Conservation (phyloP, 1,284 basidiomycete genomes). For the Athelia sp. region DNA sequence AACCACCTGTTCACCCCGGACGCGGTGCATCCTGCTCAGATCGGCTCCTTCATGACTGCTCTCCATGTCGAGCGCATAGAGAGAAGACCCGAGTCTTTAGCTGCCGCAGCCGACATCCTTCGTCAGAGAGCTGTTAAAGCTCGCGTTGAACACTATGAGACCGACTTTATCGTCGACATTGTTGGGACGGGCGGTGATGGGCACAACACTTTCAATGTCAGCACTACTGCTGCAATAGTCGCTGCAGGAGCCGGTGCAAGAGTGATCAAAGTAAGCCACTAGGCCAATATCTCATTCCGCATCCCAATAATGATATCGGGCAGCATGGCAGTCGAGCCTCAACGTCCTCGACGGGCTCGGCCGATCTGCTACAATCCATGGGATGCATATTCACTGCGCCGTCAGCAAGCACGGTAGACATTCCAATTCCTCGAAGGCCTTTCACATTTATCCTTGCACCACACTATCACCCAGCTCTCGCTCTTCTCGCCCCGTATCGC, state of each 20-base stretch:
- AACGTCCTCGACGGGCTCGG: conserved; percentile 92
- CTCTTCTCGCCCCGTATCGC: conserved; percentile 81
- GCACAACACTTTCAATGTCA: conserved; percentile 96
- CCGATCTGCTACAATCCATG: conserved; percentile 86
- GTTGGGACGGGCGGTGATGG: conserved; percentile 90
- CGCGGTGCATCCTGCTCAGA: conserved; percentile 60
- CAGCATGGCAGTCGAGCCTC: conserved; percentile 93
- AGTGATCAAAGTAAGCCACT: conserved; percentile 77
- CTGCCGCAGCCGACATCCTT: conserved; percentile 73
- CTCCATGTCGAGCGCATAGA: conserved; percentile 76
- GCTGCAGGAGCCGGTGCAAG: conserved; percentile 92
- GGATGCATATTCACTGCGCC: conserved; percentile 78
- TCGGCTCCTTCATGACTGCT: conserved; percentile 82
- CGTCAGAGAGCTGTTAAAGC: conserved; percentile 62
- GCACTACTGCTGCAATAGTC: conserved; percentile 91
- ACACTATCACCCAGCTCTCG: conserved; percentile 89
- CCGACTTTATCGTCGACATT: conserved; percentile 71
- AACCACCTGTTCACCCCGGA: conserved; percentile 71
- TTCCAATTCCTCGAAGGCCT: conserved; percentile 56
- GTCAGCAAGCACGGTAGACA: conserved; percentile 44
- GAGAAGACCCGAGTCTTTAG: conserved; percentile 66
- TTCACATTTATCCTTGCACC: conserved; percentile 95
- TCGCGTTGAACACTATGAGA: conserved; percentile 48
- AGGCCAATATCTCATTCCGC: background rate
- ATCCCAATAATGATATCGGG: conserved; percentile 1